Base-by-base conservation (phyloP, 179 eudicot genomes). In the Gypsophila paniculata region DNA sequence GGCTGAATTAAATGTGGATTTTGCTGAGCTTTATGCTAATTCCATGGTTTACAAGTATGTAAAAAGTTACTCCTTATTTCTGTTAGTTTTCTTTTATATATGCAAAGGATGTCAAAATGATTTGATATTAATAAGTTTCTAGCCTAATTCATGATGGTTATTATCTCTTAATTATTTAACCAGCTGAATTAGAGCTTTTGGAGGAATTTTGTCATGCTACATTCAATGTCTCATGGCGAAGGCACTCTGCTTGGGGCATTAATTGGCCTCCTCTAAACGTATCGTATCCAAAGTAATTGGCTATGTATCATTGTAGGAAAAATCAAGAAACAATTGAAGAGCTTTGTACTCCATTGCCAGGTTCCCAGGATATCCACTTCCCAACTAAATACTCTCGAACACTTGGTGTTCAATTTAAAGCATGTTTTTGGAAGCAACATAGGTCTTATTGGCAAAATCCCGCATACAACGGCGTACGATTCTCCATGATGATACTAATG, bases 391-490 rank as follows among this genome's bases (percentile, higher is more conserved):
- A 86, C 80, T 85, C 93, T 0, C 91, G 84, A 34, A 63, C 91
- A n/a, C 82, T 84, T 58, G 12, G 68, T 8, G 79, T 75, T 18
- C 96, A 90, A 71, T 90, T 87, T 79, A 82, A 83, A 52, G 91
- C 89, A 49, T 89, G 94, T 75, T 85, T 89, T 65, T 89, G 94
- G 94, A 89, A 89, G 75, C 91, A 83, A 21, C 72, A 82, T 60
- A 72, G 85, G 85, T 88, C 96, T 22, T 88, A 90, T 73, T 90
- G 96, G 96, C 83, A 87, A 72, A 86, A 87, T 74, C 82, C 97
- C 0, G 76, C 82, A 25, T 91, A 83, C 64, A 89, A 89, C 49
- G 84, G 79, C 53, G 80, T 87, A 52, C 79, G 95, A 55, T 83
- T 86, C 75, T 68, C 83, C 36, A 76, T 80, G 78, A 85, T 91